Conservation (phyloP, 179 eudicot species). For the Amaranthus tricolor region DNA sequence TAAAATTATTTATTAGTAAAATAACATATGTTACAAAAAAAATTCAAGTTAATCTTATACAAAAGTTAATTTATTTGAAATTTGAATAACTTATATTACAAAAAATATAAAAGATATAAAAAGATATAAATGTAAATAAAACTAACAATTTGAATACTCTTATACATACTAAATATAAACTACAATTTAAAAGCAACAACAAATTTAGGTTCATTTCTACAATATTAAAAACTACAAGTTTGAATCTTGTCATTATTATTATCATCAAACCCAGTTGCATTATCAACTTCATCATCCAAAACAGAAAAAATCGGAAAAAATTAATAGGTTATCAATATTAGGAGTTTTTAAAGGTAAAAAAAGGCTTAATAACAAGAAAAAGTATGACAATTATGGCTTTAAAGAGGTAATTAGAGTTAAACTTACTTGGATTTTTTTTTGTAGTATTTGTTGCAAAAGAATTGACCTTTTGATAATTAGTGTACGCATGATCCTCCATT, state of each 20-base stretch:
- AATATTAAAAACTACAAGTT: conserved; percentile 70
- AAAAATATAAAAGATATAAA: no score
- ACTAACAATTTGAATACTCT: no score
- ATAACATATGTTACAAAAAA: no score
- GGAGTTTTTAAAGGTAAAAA: conserved; percentile 67
- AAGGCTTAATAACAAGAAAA: conserved; percentile 51
- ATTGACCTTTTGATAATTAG: conserved; percentile 28
- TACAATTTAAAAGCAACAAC: conserved; percentile 40
- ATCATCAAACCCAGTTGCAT: conserved; percentile 29
- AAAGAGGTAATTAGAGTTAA: conserved; percentile 51
- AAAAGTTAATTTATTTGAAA: no score
- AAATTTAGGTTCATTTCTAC: conserved; percentile 54
- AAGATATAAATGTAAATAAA: no score
- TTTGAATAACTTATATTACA: no score
- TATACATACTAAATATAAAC: no score
- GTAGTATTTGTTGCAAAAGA: conserved; percentile 14
- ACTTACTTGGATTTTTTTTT: conserved; percentile 50
- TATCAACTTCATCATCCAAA: conserved; percentile 64
- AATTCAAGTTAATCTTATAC: no score
- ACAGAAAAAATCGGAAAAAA: conserved; percentile 61
- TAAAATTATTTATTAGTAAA: no score
- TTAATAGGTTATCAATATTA: conserved; percentile 39
- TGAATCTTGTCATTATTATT: conserved; percentile 42
- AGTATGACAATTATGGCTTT: conserved; percentile 37
- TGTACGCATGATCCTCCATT: conserved; percentile 27